Base-by-base conservation (phyloP, 177 flowering plant genomes). In the Tripterygium wilfordii region DNA sequence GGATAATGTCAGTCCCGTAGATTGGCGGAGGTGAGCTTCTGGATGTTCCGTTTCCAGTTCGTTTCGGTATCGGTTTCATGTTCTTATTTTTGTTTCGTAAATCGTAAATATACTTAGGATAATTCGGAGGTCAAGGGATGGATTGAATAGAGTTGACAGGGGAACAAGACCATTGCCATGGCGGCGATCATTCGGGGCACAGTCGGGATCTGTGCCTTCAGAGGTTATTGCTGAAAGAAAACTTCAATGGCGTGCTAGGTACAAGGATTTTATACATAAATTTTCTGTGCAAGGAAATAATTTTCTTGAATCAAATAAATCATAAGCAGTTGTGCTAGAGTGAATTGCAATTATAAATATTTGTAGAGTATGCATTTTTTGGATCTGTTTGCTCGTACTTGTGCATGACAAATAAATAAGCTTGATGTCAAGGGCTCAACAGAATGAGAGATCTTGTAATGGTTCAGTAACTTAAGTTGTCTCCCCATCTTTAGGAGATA, bases 241-340 rank as follows among this genome's bases (percentile, higher is more conserved):
- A 46, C 71, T 73, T 60, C 69, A 32, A 24, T 88, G 96, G 94
- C 85, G 96, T 39, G 78, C 79, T 15, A 84, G 91, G 96, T 83
- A 63, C 26, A 13, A n/a, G n/a, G n/a, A n/a, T n/a, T n/a, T n/a
- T n/a, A n/a, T n/a, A n/a, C n/a, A n/a, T n/a, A n/a, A n/a, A n/a
- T n/a, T n/a, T n/a, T n/a, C n/a, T n/a, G n/a, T n/a, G n/a, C n/a
- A n/a, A n/a, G 10, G 40, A 15, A 33, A 33, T 33, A 6, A 33
- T 33, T 6, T 12, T 8, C 36, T 32, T 5, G 14, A 32, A 4
- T 36, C 17, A 36, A 17, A n/a, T n/a, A 15, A 21, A 4, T 36
- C 20, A 1, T 36, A n/a, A 4, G 40, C 17, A 15, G 20, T 36
- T 36, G 40, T 10, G 8, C 3, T 18, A 5, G 19, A n/a, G 17